Conservation (phyloP, 2,329 filamentous ascomycete species). For the Fusarium lateritium region DNA sequence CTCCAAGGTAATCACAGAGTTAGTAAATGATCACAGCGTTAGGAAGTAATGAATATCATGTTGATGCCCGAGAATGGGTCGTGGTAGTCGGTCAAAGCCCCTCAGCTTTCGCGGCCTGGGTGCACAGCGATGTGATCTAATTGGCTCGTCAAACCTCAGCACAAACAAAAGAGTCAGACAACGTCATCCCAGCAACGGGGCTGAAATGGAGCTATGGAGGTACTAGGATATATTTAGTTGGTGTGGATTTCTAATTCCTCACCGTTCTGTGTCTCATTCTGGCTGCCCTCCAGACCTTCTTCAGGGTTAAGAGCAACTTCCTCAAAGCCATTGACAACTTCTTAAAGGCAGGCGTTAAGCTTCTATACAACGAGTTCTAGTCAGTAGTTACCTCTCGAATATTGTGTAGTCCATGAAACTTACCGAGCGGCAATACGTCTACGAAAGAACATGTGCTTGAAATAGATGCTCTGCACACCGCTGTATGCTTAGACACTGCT, state of each 20-base stretch:
- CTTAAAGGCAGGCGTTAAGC: not conserved
- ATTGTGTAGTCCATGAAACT: not conserved
- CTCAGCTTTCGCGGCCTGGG: slow-evolving; percentile 41
- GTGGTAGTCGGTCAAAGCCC: slow-evolving; percentile 42
- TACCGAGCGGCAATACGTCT: not conserved
- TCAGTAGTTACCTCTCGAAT: not conserved
- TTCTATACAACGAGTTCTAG: not conserved
- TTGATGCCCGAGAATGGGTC: slow-evolving; percentile 27
- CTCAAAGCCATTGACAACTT: not conserved
- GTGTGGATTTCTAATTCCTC: slow-evolving; percentile 1
- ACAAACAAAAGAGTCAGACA: slow-evolving; percentile 39
- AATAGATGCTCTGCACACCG: not conserved
- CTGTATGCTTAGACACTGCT: not conserved
- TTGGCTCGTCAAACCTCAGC: slow-evolving; percentile 31
- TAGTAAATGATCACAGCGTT: slow-evolving; percentile 11
- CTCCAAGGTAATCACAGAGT: not conserved
- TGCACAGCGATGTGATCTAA: slow-evolving; percentile 35
- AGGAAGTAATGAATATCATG: slow-evolving; percentile 26
- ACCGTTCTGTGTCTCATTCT: not conserved
- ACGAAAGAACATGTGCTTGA: not conserved
- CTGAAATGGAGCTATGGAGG: too few relatives aligned
- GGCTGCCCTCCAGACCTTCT: not conserved
- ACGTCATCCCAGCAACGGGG: slow-evolving; percentile 40
- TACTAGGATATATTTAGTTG: not conserved
- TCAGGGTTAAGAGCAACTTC: too few relatives aligned